Conservation (phyloP, 192 early-diverging fungal species). For the Ambispora gerdemannii region DNA sequence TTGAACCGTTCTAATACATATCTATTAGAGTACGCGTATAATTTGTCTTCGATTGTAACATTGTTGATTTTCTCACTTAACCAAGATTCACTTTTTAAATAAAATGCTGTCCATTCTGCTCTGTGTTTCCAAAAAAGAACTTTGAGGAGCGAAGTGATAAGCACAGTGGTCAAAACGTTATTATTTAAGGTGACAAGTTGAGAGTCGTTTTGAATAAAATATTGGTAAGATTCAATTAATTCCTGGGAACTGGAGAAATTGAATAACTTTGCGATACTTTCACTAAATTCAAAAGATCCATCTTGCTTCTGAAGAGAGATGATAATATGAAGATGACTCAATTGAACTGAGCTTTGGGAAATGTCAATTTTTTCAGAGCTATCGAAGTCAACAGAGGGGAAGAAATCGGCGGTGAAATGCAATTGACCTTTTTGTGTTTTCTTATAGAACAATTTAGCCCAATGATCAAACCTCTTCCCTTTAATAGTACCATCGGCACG, state of each 20-base stretch:
- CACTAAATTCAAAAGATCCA: conserved; percentile 24
- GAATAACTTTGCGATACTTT: background rate
- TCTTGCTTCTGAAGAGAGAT: conserved; percentile 14
- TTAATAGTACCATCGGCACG: conserved; percentile 36
- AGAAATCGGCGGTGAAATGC: conserved; percentile 56
- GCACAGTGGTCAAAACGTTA: background rate
- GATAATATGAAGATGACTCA: conserved; percentile 2
- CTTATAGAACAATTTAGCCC: conserved; percentile 31
- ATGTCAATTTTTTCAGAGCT: background rate
- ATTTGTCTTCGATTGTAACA: conserved; percentile 10
- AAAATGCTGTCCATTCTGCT: conserved; percentile 2
- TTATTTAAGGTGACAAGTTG: background rate
- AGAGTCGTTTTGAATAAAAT: background rate
- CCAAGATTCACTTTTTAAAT: conserved; percentile 8
- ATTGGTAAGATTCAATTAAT: background rate
- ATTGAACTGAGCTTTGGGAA: background rate
- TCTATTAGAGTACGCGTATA: background rate
- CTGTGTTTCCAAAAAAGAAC: conserved; percentile 11
- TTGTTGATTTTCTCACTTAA: conserved; percentile 8
- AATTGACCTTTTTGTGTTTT: conserved; percentile 59
- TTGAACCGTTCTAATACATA: conserved; percentile 24
- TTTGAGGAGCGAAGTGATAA: conserved; percentile 23
- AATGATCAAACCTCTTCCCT: conserved; percentile 8
- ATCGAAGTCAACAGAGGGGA: conserved; percentile 41
- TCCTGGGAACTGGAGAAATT: conserved; percentile 10